phyloP scores from a whole-genome alignment of 2,329 filamentous ascomycete species.

The Neocucurbitaria cava region DNA sequence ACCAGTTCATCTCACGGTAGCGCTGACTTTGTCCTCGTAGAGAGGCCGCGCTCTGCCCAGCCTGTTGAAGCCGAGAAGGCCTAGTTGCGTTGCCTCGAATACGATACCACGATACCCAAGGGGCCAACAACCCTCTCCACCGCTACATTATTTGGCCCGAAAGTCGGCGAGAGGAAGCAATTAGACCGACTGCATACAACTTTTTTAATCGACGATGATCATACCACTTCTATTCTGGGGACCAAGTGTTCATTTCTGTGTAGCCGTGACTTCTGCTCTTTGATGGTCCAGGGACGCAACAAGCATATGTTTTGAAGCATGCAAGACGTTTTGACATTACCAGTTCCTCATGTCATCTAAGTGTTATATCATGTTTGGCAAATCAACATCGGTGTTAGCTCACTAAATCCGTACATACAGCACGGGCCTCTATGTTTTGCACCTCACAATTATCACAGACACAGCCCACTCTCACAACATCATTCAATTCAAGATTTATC shows the following conservation, averaged over 20 bases:
- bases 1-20: slow-evolving; percentile 41
- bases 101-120: slow-evolving; percentile 20
- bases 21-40: slow-evolving; percentile 48
- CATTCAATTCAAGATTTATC: background rate
- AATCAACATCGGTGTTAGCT: no score
- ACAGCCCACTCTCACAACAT: slow-evolving; percentile 6
- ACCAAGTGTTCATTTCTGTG: background rate
- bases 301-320: background rate
- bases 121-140: slow-evolving; percentile 7
- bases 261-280: background rate
- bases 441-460: slow-evolving; percentile 5
- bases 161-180: background rate
- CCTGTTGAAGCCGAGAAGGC: slow-evolving; percentile 19
- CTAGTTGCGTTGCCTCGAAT: slow-evolving; percentile 10
- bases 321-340: background rate
- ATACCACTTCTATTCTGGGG: background rate
- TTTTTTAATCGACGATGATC: background rate
- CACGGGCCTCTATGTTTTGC: slow-evolving; percentile 8
- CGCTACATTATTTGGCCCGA: background rate
- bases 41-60: slow-evolving; percentile 36
- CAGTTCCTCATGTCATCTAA: background rate
- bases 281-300: background rate
- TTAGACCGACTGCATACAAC: background rate
- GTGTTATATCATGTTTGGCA: background rate
- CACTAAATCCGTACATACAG: background rate